Base-by-base conservation (phyloP, 176 grass and related monocot species). In the Avena atlantica region DNA sequence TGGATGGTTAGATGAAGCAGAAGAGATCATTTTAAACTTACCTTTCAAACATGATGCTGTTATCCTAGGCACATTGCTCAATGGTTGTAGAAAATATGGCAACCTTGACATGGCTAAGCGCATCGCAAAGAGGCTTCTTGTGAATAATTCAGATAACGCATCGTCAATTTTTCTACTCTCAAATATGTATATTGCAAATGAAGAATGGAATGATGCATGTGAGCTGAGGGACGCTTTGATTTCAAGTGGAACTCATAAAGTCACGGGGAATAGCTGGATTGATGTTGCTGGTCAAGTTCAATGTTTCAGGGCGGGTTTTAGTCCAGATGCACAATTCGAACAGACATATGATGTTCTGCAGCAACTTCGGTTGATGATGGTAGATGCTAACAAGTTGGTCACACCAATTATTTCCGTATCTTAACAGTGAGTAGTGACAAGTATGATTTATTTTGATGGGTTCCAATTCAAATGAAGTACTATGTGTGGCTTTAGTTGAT, bases 231-330 rank as follows among this genome's bases (percentile, higher is more conserved):
- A 89, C 20, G 37, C 51, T 70, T 71, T 80, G 42, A 73, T 49
- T n/a, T 76, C 81, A 52, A 83, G 49, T 65, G 87, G 87, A 80
- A 58, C 57, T 84, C 64, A 80, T 21, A 89, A 89, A 80, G 66
- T 66, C 25, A 50, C 13, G 1, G 87, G 87, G 52, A 80, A 56
- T 42, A 85, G 87, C 71, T 89, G 88, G 88, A 81, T 89, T 81
- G 82, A 85, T 44, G 62, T 89, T 53, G 79, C 44, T 48, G 76
- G 76, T 42, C 65, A 67, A 27, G 56, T 81, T 16, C 11, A 78
- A 23, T 84, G 21, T 78, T 88, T 88, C 37, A 70, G 17, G 40
- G 55, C 76, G 6, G 29, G 55, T 23, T n/a, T 19, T 16, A 81
- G 60, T 66, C 42, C 78, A 64, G 59, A 81, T 66, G 60, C 60